Base-by-base conservation (phyloP, 805 yeast species). In the Saturnispora galanensis region DNA sequence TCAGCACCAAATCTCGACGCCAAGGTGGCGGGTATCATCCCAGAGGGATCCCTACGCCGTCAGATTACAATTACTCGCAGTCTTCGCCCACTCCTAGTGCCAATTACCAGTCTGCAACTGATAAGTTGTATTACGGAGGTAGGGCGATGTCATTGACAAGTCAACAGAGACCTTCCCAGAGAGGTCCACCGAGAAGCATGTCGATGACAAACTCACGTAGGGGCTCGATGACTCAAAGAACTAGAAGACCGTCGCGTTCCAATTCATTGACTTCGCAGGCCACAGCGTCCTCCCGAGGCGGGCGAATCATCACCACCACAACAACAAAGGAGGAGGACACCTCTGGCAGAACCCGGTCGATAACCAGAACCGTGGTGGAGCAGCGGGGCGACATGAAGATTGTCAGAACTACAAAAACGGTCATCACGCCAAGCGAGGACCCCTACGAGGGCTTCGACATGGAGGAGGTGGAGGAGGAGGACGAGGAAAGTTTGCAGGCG, bases 261-360 rank as follows among this genome's bases (percentile, higher is more conserved):
- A 59, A 62, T 18, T 59, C 65, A 0, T 52, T 63, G 3, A 59
- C 62, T 1, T 57, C 63, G 13, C 59, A 61, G 13, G 52, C 54
- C 1, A 50, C 61, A 9, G 54, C 48, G 43, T 57, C 62, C 2
- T 56, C 62, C 2, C 31, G 38, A 4, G 38, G 42, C 10, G 66
- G 74, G 7, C 68, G 73, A 10, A 70, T 69, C 26, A 43, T 37
- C 4, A 43, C 46, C 3, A 43, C 46, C 10, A 40, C 43, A 8
- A 74, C 79, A 1, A 73, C 77, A 10, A 71, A 68, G 50, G 73
- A 74, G 26, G 64, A 64, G 45, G 80, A 74, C 46, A 59, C 65
- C 5, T 63, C 60, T 34, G 82, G 82, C 0, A 66, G 79, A 35
- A 76, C 81, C 0, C 68, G 63, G 45, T 74, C 80, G 3, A 73